Base-by-base conservation (phyloP, 2,329 filamentous ascomycete species). In the Epichloe elymi region DNA sequence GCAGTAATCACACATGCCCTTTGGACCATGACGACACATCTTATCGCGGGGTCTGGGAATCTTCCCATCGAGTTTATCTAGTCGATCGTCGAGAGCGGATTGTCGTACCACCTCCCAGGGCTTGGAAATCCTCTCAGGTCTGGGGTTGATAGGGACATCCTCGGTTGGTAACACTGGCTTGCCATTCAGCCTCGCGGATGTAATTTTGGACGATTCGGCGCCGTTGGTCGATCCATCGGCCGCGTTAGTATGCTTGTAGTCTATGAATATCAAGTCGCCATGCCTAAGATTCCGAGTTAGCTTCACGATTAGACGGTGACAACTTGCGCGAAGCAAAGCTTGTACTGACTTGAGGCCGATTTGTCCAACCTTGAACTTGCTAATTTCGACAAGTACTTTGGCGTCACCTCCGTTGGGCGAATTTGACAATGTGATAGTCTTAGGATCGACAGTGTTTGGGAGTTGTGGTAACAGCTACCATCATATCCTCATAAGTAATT, bases 1-100 rank as follows among this genome's bases (percentile, higher is more conserved):
- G 71, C 93, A 98, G 70, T 96, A 94, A 70, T 98, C 93, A 68
- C 93, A 98, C 93, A 98, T 98, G 65, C 93, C 93, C 70, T 95
- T 97, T 48, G 86, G 83, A 1, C 91, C 91, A 66, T 98, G 93
- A 55, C 88, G 84, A 71, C 93, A 98, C 89, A 98, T 93, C 64
- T 86, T 87, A 65, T 95, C 88, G 53, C 77, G 77, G 55, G 78
- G 78, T 55, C 90, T 76, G 19, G 80, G 72, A 48, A 96, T 95
- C 71, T 95, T 98, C 58, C 93, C 93, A 74, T 93, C 85, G 58
- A 83, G 78, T 69, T 81, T 88, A 67, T 98, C 93, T 63, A 98
- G 72, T 51, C 78, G 74, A 63, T 98, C 84, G 64, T 98, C 94
- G 10, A 98, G 75, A 2, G 83, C 74, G 2, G 90, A 94, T 69